Percentiles rank a stretch among this genome's conserved stretches.
Evolutionary conservation across 768 basidiomycete genomes (phyloP).

Genomic region (Russula compacta): DNA sequence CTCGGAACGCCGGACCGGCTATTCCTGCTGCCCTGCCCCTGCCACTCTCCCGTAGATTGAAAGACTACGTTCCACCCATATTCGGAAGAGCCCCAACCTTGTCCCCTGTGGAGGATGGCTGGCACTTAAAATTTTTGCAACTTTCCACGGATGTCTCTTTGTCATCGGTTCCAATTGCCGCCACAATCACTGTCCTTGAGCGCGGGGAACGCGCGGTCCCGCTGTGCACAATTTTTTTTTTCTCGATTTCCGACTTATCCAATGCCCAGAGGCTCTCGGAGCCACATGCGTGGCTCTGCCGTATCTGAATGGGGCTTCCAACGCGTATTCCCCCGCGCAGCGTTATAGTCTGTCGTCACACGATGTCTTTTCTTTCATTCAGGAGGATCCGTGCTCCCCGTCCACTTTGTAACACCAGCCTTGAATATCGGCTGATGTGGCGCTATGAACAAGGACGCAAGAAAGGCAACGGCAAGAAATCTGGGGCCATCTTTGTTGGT

Average conservation of each 20-base stretch:
- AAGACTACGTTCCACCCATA: not conserved
- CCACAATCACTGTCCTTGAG: not conserved
- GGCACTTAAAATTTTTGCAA: not conserved
- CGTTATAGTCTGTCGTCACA: not conserved
- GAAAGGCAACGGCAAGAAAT: slow-evolving; percentile 12
- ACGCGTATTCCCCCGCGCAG: not conserved
- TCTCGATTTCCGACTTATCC: not conserved
- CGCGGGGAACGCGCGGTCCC: not conserved
- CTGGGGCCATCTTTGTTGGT: slow-evolving; percentile 10
- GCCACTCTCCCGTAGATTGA: not conserved
- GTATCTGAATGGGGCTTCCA: not conserved
- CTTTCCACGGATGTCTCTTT: not conserved
- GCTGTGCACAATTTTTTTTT: not conserved
- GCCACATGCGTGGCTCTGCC: not conserved
- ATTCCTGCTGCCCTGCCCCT: not conserved
- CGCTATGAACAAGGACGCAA: slow-evolving; percentile 5
- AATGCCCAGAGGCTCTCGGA: not conserved
- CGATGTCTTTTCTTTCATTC: not conserved
- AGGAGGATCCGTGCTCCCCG: not conserved
- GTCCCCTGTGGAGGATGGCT: not conserved
- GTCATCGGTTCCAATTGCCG: not conserved
- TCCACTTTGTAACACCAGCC: not conserved
- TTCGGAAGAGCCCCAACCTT: not conserved
- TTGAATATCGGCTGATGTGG: slow-evolving; percentile 11
- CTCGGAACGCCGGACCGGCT: slow-evolving; percentile 1